These are phyloP conservation scores for Colletotrichum scovillei DNA, from an alignment of 2,329 filamentous ascomycete genomes.

Conservation along the genomic window DNA sequence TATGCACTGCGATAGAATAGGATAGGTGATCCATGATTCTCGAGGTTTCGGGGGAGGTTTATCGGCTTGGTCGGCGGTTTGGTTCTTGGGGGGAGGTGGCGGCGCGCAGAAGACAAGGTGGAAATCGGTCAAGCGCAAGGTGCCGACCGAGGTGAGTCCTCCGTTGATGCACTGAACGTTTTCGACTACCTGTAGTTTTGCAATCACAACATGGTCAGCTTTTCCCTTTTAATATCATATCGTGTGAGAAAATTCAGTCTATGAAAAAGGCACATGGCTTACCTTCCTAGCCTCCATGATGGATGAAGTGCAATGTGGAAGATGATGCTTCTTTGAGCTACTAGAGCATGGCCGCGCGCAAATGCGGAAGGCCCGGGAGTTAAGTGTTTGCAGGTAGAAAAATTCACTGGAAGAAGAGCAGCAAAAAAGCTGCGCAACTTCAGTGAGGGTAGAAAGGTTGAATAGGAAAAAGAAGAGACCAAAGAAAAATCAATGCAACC, in stretches of 20 bases:
- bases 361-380: conserved; percentile 16
- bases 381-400: not conserved
- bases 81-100: conserved; percentile 44
- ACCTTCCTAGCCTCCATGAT: conserved; percentile 57
- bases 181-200: conserved; percentile 57
- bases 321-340: conserved; percentile 33
- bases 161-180: conserved; percentile 70
- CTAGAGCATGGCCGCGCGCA: conserved; percentile 28
- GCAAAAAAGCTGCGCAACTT: conserved; percentile 21
- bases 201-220: conserved; percentile 36
- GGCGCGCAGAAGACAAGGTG: conserved; percentile 67
- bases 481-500: not conserved
- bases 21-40: conserved; percentile 94
- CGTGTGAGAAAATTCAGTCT: not conserved
- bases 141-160: conserved; percentile 67
- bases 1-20: conserved; percentile 85
- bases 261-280: conserved; percentile 27
- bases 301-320: conserved; percentile 25
- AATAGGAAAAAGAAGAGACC: not conserved
- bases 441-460: not conserved
- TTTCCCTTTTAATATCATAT: not conserved
- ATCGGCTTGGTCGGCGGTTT: conserved; percentile 32
- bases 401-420: conserved; percentile 27
- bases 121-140: conserved; percentile 71
- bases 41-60: conserved; percentile 50